These are phyloP conservation scores for Tetradesmus obliquus DNA, from an alignment of 139 green algal species.

Conservation along the genomic window DNA sequence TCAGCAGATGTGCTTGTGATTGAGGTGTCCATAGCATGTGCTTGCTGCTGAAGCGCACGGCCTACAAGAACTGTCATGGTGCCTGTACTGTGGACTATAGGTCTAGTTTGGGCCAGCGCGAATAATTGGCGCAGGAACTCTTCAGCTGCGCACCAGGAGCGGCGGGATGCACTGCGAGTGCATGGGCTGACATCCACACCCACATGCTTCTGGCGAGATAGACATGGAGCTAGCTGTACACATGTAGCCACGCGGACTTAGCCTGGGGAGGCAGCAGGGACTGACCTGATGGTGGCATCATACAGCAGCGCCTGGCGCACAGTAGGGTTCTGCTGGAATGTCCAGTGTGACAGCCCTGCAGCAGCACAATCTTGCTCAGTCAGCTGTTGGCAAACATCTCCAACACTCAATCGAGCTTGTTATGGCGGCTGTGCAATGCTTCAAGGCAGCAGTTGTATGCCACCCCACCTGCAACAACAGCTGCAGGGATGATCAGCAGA, in stretches of 20 bases:
- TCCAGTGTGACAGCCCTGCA: conserved; percentile 27
- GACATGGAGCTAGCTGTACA: too few species aligned
- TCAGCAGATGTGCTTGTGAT: background rate
- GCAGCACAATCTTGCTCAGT: background rate
- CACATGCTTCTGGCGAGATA: too few species aligned
- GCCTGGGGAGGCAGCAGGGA: background rate
- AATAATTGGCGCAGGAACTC: too few species aligned
- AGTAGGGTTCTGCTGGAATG: conserved; percentile 23
- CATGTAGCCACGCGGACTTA: background rate
- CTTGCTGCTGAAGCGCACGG: background rate
- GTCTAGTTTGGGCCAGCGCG: too few species aligned
- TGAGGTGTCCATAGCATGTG: background rate
- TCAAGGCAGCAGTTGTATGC: background rate
- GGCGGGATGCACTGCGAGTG: too few species aligned
- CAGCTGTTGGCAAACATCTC: background rate
- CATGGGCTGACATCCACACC: too few species aligned
- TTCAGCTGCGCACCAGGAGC: too few species aligned
- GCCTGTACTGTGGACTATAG: too few species aligned
- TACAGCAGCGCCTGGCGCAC: conserved; percentile 40
- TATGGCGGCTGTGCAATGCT: background rate
- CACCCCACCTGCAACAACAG: conserved; percentile 21
- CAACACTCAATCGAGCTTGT: background rate
- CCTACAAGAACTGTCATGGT: too few species aligned
- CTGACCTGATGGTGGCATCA: conserved; percentile 38
- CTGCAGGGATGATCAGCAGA: conserved; percentile 36